These are phyloP conservation scores for Themeda triandra DNA, from an alignment of 176 grass and related monocot species.

Conservation along the genomic window DNA sequence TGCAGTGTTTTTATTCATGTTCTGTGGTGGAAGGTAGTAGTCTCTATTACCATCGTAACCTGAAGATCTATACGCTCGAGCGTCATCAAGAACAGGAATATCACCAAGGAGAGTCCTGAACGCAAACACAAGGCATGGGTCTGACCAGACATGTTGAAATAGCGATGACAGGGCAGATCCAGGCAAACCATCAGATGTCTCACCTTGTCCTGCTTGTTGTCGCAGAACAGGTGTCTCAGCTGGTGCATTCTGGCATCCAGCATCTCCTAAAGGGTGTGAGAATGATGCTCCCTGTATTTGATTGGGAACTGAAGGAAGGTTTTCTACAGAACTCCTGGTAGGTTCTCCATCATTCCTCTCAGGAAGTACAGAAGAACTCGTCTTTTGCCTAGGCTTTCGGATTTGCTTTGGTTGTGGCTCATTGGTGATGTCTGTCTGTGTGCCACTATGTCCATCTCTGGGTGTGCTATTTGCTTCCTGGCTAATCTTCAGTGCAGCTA, in stretches of 20 bases:
- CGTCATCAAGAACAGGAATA: constrained; percentile 44
- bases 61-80: background rate
- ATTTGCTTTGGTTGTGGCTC: constrained; percentile 18
- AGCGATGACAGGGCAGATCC: constrained; percentile 43
- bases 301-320: constrained; percentile 15
- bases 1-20: constrained; percentile 21
- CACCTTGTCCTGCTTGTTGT: constrained; percentile 16
- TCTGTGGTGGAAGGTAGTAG: constrained; percentile 42
- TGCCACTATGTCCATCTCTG: background rate
- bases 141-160: constrained; percentile 54
- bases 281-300: constrained; percentile 20
- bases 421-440: background rate
- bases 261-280: constrained; percentile 17
- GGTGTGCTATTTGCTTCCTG: constrained; percentile 16
- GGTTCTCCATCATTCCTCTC: constrained; percentile 30
- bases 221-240: background rate
- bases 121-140: constrained; percentile 76
- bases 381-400: constrained; percentile 17
- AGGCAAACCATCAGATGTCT: constrained; percentile 31
- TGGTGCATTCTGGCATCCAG: constrained; percentile 6
- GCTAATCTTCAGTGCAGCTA: constrained; percentile 49
- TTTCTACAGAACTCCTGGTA: constrained; percentile 16
- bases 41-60: background rate
- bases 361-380: constrained; percentile 24
- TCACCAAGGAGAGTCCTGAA: constrained; percentile 64